phyloP scores from a whole-genome alignment of 139 green algal genomes.

The Edaphochlamys debaryana region DNA sequence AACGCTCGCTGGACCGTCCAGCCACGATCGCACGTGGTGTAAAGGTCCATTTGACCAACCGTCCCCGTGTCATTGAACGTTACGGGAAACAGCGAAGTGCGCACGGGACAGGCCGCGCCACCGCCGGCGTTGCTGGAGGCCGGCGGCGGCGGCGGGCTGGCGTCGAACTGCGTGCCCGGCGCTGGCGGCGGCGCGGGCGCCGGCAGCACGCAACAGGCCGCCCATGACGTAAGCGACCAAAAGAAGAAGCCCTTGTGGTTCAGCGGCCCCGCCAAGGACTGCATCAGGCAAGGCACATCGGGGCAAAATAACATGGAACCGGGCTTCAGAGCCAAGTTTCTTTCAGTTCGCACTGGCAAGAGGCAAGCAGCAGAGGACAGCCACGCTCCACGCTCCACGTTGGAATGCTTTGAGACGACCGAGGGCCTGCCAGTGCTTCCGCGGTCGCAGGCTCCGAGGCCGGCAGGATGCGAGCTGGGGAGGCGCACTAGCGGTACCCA shows the following conservation, averaged over 20 bases:
- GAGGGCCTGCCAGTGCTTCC: background rate
- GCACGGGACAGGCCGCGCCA: background rate
- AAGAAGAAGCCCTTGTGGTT: slow-evolving; percentile 33
- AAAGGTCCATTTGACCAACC: background rate
- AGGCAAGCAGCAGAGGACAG: background rate
- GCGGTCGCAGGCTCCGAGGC: background rate
- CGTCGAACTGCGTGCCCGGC: no score
- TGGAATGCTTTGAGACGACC: no score
- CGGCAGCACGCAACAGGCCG: background rate
- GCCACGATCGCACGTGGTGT: background rate
- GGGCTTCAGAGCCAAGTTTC: no score
- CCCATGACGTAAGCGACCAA: background rate
- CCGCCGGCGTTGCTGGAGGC: background rate
- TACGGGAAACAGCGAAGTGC: background rate
- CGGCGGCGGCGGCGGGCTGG: background rate
- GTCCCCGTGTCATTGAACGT: background rate
- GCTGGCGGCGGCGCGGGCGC: no score
- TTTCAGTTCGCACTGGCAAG: background rate
- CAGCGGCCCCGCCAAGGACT: background rate
- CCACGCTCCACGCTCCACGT: no score
- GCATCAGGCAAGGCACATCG: background rate
- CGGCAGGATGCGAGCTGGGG: no score
- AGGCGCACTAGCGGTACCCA: no score
- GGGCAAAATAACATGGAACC: no score
- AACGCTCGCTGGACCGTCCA: slow-evolving; percentile 15